Evolutionary conservation across 768 basidiomycete genomes (phyloP).

Genomic region (Cubamyces lactineus): DNA sequence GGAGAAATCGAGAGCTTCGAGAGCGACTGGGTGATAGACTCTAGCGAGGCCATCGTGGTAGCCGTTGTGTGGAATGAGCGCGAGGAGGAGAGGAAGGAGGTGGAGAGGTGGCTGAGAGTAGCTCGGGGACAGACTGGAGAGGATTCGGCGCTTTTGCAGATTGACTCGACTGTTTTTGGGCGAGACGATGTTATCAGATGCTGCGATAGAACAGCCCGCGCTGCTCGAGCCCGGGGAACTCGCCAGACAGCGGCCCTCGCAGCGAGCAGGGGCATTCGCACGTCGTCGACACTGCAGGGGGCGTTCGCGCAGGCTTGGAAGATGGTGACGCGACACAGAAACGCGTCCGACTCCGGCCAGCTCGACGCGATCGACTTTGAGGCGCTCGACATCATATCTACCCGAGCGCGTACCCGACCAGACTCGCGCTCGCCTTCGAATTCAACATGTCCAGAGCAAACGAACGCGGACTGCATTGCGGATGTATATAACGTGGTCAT

Average conservation of each 20-base stretch:
- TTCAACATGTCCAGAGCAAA: neutral
- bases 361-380: constrained; percentile 7
- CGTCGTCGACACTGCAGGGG: neutral
- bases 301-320: neutral
- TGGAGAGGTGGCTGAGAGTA: neutral
- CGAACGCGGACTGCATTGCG: neutral
- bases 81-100: constrained; percentile 1
- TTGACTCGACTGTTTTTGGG: constrained; percentile 31
- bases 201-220: constrained; percentile 20
- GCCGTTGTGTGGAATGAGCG: constrained; percentile 15
- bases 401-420: constrained; percentile 16
- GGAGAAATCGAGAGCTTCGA: constrained; percentile 59
- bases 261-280: constrained; percentile 16
- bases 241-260: constrained; percentile 21
- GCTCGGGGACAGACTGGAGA: neutral
- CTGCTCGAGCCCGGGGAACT: constrained; percentile 18
- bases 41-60: constrained; percentile 41
- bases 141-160: constrained; percentile 23
- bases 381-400: constrained; percentile 15
- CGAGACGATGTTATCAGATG: constrained; percentile 32
- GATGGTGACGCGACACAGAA: constrained; percentile 13
- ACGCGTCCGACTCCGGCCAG: constrained; percentile 6
- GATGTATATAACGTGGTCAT: constrained; percentile 10
- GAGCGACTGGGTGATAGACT: constrained; percentile 45
- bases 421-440: neutral